Conservation (phyloP, 768 basidiomycete genomes). For the Naganishia onofrii region DNA sequence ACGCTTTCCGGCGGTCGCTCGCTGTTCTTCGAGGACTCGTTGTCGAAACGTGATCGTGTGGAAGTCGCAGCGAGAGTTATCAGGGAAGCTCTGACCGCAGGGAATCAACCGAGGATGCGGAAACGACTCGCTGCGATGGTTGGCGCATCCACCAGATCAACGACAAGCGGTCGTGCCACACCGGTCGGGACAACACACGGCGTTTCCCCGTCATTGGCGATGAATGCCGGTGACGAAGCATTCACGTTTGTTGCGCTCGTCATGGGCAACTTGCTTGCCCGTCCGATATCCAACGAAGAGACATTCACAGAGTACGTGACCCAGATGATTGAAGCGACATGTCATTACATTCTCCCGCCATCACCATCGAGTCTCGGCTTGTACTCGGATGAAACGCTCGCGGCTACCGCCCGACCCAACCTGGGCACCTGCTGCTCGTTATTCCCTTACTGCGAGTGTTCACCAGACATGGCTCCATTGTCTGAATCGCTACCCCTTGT, state of each 20-base stretch:
- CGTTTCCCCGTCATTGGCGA: not conserved
- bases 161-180: not conserved
- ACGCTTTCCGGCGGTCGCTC: conserved; percentile 28
- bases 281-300: conserved; percentile 38
- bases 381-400: conserved; percentile 41
- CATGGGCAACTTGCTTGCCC: conserved; percentile 38
- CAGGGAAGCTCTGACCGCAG: conserved; percentile 39
- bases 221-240: conserved; percentile 45
- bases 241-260: conserved; percentile 42
- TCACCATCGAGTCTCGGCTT: conserved; percentile 35
- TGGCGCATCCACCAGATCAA: not conserved
- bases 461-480: not conserved
- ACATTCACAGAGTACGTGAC: conserved; percentile 41
- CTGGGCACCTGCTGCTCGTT: conserved; percentile 9
- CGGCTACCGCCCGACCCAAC: conserved; percentile 31
- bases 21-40: conserved; percentile 39
- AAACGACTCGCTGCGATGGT: conserved; percentile 12
- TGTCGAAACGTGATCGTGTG: conserved; percentile 34
- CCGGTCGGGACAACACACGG: not conserved
- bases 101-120: conserved; percentile 17
- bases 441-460: conserved; percentile 27
- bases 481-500: not conserved
- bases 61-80: conserved; percentile 48
- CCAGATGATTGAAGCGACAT: conserved; percentile 45
- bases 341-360: conserved; percentile 45